Evolutionary conservation across 495 filamentous ascomycete genomes (phyloP).

Genomic region (Hypomontagnella monticulosa): DNA sequence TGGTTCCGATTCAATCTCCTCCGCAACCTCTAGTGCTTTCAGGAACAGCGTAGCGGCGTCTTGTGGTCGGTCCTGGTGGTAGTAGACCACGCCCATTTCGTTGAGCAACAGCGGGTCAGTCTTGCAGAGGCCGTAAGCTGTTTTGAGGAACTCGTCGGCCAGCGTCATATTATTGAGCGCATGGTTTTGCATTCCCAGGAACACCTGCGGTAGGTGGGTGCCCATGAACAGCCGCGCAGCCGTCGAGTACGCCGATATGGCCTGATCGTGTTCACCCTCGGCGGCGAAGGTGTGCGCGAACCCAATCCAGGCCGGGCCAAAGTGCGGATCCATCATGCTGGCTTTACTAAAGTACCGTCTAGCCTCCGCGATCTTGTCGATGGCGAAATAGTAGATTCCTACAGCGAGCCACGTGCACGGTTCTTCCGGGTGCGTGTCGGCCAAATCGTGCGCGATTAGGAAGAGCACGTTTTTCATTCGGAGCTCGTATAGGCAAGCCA

Average conservation of each 20-base stretch:
- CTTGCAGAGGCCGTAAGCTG: conserved; percentile 79
- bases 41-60: conserved; percentile 78
- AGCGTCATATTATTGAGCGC: conserved; percentile 93
- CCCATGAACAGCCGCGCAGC: conserved; percentile 96
- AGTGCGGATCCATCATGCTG: conserved; percentile 96
- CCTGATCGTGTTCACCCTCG: conserved; percentile 99
- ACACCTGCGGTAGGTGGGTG: conserved; percentile 94
- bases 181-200: conserved; percentile 98
- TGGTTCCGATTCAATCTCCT: conserved; percentile 81
- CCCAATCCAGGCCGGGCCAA: conserved; percentile 97
- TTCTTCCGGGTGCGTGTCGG: conserved; percentile 90
- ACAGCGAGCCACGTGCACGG: conserved; percentile 92
- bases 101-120: conserved; percentile 91
- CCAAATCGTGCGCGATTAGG: conserved; percentile 91
- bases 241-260: conserved; percentile 96
- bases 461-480: conserved; percentile 87
- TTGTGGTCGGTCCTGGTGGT: conserved; percentile 84
- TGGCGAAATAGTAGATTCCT: conserved; percentile 92
- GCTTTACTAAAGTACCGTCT: conserved; percentile 97
- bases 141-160: conserved; percentile 93
- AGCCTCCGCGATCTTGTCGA: conserved; percentile 89
- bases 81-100: conserved; percentile 92
- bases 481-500: conserved; percentile 92
- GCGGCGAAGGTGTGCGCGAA: conserved; percentile 99
- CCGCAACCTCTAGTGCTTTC: conserved; percentile 77